These are phyloP conservation scores for Iberis pinnata DNA, from an alignment of 345 rosid species.

Conservation along the genomic window DNA sequence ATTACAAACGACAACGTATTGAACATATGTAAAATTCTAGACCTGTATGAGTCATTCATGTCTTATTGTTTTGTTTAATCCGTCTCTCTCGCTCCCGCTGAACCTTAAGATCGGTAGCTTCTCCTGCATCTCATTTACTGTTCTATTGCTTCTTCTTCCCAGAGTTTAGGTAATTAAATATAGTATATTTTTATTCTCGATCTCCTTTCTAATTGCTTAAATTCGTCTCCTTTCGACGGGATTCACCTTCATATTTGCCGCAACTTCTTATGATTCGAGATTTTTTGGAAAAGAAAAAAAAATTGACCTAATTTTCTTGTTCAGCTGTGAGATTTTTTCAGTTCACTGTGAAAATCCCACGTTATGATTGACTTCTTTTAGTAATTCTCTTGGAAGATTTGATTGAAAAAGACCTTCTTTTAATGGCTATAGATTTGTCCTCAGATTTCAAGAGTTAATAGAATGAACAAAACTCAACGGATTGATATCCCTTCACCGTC, in stretches of 20 bases:
- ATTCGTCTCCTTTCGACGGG: neutral
- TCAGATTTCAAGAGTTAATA: slow-evolving; percentile 19
- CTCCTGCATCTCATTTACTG: slow-evolving; percentile 18
- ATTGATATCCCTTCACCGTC: slow-evolving; percentile 24
- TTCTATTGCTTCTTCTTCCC: slow-evolving; percentile 10
- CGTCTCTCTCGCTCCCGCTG: slow-evolving; percentile 4
- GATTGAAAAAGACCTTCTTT: slow-evolving; percentile 16
- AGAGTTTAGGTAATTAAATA: slow-evolving; percentile 16
- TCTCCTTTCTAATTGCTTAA: too few species aligned
- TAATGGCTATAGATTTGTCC: neutral
- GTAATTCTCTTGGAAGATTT: slow-evolving; percentile 12
- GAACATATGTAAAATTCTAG: too few species aligned
- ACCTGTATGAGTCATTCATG: too few species aligned
- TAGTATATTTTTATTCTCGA: neutral
- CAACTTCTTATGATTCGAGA: slow-evolving; percentile 3
- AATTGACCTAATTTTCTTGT: slow-evolving; percentile 1
- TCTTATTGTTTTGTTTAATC: too few species aligned
- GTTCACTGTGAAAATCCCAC: too few species aligned
- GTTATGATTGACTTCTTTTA: slow-evolving; percentile 7
- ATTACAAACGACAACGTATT: too few species aligned
- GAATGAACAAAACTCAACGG: slow-evolving; percentile 16
- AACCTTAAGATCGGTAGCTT: slow-evolving; percentile 24
- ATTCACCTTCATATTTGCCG: slow-evolving; percentile 1
- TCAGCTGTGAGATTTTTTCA: neutral
- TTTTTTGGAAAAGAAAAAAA: too few species aligned